phyloP scores from a whole-genome alignment of 768 basidiomycete genomes.

The Termitomyces sp. region DNA sequence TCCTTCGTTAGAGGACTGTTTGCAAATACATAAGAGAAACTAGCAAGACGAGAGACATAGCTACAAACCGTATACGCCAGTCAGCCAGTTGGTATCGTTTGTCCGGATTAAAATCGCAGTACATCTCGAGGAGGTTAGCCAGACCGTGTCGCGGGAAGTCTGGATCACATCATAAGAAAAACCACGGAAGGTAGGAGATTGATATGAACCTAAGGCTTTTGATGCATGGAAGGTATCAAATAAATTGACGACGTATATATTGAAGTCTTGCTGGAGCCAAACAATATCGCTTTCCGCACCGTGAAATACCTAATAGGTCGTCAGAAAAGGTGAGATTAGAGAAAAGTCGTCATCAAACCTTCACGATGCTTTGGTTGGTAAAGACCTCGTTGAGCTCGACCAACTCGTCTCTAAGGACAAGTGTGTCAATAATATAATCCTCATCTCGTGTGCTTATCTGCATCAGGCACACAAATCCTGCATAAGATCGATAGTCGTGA shows the following conservation, averaged over 20 bases:
- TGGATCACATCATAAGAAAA: conserved; percentile 23
- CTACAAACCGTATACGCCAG: conserved; percentile 83
- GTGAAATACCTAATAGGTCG: conserved; percentile 71
- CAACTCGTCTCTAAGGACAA: conserved; percentile 73
- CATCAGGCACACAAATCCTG: conserved; percentile 91
- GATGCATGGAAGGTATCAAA: conserved; percentile 98
- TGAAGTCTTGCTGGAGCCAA: conserved; percentile 97
- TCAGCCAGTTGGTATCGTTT: conserved; percentile 97
- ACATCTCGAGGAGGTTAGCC: conserved; percentile 80
- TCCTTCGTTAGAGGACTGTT: conserved; percentile 75
- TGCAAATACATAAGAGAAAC: not conserved
- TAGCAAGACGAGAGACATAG: not conserved
- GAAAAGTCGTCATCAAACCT: conserved; percentile 43
- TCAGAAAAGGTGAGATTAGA: not conserved
- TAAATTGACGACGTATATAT: conserved; percentile 90
- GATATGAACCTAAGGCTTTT: conserved; percentile 62
- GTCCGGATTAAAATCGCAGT: conserved; percentile 87
- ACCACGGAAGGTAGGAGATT: not conserved
- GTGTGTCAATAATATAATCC: conserved; percentile 86
- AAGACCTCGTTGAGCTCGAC: conserved; percentile 80
- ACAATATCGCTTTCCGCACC: conserved; percentile 92
- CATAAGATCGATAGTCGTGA: conserved; percentile 82
- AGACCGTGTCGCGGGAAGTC: conserved; percentile 86
- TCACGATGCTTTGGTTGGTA: conserved; percentile 80
- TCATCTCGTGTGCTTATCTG: conserved; percentile 81